These are phyloP conservation scores for Botrytis squamosa DNA, from an alignment of 2,329 filamentous ascomycete genomes.

Conservation along the genomic window DNA sequence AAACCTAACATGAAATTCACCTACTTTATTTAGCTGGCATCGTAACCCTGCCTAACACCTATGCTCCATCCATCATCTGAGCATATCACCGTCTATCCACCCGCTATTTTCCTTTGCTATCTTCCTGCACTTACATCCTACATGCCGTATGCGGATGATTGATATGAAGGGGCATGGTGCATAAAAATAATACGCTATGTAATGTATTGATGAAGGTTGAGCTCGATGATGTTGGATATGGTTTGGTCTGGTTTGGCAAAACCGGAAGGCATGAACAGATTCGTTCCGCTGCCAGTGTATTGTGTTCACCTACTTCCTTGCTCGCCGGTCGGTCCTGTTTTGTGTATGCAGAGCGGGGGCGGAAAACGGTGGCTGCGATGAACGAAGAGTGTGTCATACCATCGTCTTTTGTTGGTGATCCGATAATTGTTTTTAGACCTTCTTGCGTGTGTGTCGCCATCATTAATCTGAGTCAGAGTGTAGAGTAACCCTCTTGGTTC, in stretches of 20 bases:
- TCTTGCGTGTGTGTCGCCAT: slow-evolving; percentile 14
- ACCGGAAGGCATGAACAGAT: slow-evolving; percentile 23
- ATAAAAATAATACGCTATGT: slow-evolving; percentile 23
- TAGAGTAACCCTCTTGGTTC: slow-evolving; percentile 9
- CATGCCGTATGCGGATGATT: slow-evolving; percentile 16
- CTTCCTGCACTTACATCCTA: slow-evolving; percentile 15
- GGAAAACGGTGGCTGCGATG: slow-evolving; percentile 22
- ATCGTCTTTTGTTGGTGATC: slow-evolving; percentile 8
- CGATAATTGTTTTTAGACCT: neutral
- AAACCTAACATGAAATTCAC: slow-evolving; percentile 6
- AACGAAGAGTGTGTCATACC: slow-evolving; percentile 17
- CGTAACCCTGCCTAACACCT: slow-evolving; percentile 7
- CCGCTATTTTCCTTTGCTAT: neutral
- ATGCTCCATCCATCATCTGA: slow-evolving; percentile 15
- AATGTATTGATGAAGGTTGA: slow-evolving; percentile 20
- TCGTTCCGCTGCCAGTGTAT: slow-evolving; percentile 22
- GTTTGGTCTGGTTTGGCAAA: slow-evolving; percentile 23
- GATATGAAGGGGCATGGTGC: slow-evolving; percentile 23
- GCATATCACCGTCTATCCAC: slow-evolving; percentile 15
- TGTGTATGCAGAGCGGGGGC: slow-evolving; percentile 25
- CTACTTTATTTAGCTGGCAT: neutral
- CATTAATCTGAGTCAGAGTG: slow-evolving; percentile 17
- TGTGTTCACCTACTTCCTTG: slow-evolving; percentile 22
- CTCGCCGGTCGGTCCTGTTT: slow-evolving; percentile 24
- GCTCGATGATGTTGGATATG: slow-evolving; percentile 10